Base-by-base conservation (phyloP, 176 grass and related monocot species). In the Musa schizocarpa region DNA sequence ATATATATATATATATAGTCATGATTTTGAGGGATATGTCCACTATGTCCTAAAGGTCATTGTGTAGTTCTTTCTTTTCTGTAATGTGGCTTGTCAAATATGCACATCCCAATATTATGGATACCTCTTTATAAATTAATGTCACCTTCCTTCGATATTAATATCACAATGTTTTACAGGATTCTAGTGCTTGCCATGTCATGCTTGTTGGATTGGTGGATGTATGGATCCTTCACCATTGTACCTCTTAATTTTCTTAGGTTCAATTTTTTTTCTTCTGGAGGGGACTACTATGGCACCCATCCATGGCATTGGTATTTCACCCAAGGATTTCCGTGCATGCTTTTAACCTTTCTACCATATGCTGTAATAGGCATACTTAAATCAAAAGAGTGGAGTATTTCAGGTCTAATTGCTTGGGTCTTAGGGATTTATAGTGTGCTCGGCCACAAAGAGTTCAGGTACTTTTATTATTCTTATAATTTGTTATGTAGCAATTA, bases 391-490 rank as follows among this genome's bases (percentile, higher is more conserved):
- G 86, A 93, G 75, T 88, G 88, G 93, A 93, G 72, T 59, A 64
- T 97, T 83, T 83, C 86, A 54, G 88, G 90, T 81, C 72, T 93
- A 79, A 87, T 89, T 54, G 80, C 75, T 50, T 97, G 90, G 93
- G 87, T 97, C 58, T 90, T 97, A 80, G 85, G 81, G 13, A 82
- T 97, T 83, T 97, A 93, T 78, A 97, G 93, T 85, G 71, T 93
- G 52, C 89, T 93, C 79, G 90, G 93, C 72, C 93, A 97, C 68
- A 97, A 97, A 90, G 90, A 97, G 79, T 97, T 97, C 78, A 90
- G 93, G 88, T 97, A 88, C 62, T 78, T 53, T 19, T 59, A 77
- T 55, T 19, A 77, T 80, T 16, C 78, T 73, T 17, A 20, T 82
- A 81, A 54, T 73, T 14, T 84, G 25, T 54, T 56, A 9, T 26